These are phyloP conservation scores for Ceriops decandra DNA, from an alignment of 345 rosid species.

Conservation along the genomic window DNA sequence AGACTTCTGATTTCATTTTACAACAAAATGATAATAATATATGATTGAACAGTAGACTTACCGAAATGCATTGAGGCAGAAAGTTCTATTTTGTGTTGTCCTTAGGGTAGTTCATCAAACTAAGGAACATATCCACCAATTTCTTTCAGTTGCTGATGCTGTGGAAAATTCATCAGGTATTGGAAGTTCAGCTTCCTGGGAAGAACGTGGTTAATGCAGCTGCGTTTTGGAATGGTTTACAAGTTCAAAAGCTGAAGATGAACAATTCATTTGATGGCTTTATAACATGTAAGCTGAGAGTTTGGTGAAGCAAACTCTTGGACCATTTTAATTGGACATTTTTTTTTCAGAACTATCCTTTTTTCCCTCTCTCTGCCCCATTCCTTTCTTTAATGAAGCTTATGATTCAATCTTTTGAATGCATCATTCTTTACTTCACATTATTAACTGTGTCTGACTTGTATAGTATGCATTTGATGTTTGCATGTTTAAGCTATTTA, in stretches of 20 bases:
- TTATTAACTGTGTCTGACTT: no score
- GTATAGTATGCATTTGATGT: no score
- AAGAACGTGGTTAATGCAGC: constrained; percentile 59
- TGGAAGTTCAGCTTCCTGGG: constrained; percentile 94
- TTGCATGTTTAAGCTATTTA: no score
- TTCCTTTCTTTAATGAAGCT: no score
- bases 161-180: constrained; percentile 40
- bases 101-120: neutral
- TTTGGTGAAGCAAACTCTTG: neutral
- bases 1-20: no score
- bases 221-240: constrained; percentile 89
- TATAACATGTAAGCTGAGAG: constrained; percentile 5
- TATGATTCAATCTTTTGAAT: no score
- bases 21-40: no score
- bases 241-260: constrained; percentile 61
- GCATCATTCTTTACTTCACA: no score
- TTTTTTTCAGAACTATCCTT: no score
- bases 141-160: neutral
- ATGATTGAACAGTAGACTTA: no score
- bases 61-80: no score
- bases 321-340: neutral
- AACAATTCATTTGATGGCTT: constrained; percentile 1
- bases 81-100: neutral
- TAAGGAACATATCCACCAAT: neutral
- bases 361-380: no score